Percentiles rank a stretch among this genome's conserved stretches.
These are phyloP conservation scores for Monosporascus sp. DNA, from an alignment of 2,329 filamentous ascomycete species.

Conservation along the genomic window DNA sequence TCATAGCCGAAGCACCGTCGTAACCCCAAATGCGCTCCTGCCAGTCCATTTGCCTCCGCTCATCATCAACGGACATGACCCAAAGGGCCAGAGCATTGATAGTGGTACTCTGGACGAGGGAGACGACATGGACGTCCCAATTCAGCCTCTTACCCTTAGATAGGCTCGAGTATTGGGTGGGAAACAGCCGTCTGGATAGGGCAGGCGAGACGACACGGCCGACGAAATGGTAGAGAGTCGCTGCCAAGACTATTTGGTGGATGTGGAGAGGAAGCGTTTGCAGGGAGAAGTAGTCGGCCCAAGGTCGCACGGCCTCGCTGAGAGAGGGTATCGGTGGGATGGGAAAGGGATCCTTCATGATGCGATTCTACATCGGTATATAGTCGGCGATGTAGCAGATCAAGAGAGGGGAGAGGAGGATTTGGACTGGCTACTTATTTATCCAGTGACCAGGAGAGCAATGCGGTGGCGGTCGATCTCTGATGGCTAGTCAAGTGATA, in stretches of 20 bases:
- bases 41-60: conserved; percentile 61
- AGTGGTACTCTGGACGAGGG: conserved; percentile 69
- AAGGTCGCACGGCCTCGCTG: conserved; percentile 53
- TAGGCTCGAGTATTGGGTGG: conserved; percentile 57
- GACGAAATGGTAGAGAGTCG: conserved; percentile 64
- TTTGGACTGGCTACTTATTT: too few species aligned
- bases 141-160: conserved; percentile 63
- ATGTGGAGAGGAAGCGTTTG: conserved; percentile 68
- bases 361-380: neutral
- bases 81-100: conserved; percentile 72
- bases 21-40: conserved; percentile 74
- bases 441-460: too few species aligned
- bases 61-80: conserved; percentile 64
- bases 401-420: too few species aligned
- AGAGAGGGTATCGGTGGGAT: conserved; percentile 56
- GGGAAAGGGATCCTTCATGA: conserved; percentile 71
- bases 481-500: neutral
- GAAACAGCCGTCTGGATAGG: conserved; percentile 58
- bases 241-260: conserved; percentile 68
- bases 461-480: too few species aligned
- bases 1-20: conserved; percentile 64
- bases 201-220: conserved; percentile 63
- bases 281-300: conserved; percentile 57
- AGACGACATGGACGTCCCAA: conserved; percentile 84
- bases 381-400: neutral